Evolutionary conservation across 2,329 filamentous ascomycete genomes (phyloP).

Genomic region (Coleophoma eucalyptorum): DNA sequence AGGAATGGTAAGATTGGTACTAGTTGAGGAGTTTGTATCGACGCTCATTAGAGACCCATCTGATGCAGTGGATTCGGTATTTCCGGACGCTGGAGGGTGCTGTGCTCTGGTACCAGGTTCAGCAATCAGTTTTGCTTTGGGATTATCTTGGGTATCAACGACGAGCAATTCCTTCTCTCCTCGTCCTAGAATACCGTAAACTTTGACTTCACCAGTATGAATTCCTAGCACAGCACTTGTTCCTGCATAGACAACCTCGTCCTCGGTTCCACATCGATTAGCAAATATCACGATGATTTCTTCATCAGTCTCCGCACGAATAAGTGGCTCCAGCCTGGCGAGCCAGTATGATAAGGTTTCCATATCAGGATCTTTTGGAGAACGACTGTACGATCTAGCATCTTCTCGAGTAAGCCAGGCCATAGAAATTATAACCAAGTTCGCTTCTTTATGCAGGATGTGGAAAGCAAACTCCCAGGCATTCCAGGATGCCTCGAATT

Average conservation of each 20-base stretch:
- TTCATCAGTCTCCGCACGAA: conserved; percentile 43
- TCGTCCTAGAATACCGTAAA: conserved; percentile 70
- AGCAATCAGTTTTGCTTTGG: conserved; percentile 19
- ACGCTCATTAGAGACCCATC: too few species aligned
- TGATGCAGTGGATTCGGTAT: too few species aligned
- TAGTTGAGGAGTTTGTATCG: too few species aligned
- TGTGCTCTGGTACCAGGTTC: conserved; percentile 1
- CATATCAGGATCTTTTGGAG: conserved; percentile 60
- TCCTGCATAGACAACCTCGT: conserved; percentile 65
- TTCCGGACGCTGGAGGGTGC: too few species aligned
- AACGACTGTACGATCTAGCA: conserved; percentile 39
- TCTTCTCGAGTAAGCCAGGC: conserved; percentile 67
- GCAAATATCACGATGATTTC: conserved; percentile 68
- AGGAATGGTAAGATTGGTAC: too few species aligned
- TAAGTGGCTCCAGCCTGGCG: conserved; percentile 62
- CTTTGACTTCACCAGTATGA: conserved; percentile 57
- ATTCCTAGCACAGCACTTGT: conserved; percentile 70
- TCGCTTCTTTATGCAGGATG: conserved; percentile 49
- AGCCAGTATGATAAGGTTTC: conserved; percentile 76
- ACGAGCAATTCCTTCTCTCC: conserved; percentile 65
- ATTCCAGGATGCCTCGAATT: conserved; percentile 45
- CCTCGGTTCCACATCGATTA: conserved; percentile 67
- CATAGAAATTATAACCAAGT: conserved; percentile 70
- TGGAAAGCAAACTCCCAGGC: conserved; percentile 47
- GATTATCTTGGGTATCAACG: conserved; percentile 47